Percentiles rank a stretch among this genome's conserved stretches.
phyloP scores from a whole-genome alignment of 441 rosid genomes.

The Codiaeum variegatum region DNA sequence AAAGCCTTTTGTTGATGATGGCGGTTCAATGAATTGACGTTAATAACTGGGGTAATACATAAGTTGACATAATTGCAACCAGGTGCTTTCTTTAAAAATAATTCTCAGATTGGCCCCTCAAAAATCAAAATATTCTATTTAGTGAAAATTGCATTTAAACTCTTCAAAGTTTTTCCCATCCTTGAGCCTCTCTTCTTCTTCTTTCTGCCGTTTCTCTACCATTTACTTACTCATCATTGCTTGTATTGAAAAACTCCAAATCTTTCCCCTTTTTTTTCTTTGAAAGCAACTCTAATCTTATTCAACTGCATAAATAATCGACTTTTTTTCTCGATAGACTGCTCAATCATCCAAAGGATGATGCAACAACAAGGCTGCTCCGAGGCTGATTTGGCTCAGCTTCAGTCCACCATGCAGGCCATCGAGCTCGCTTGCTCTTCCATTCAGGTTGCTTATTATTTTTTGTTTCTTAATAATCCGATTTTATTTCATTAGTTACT shows the following conservation, averaged over 20 bases:
- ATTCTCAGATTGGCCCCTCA: not conserved
- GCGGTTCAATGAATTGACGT: not conserved
- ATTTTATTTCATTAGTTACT: not conserved
- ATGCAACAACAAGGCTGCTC: slow-evolving; percentile 30
- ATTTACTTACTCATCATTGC: not conserved
- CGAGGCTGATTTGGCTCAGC: slow-evolving; percentile 52
- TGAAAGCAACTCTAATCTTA: not conserved
- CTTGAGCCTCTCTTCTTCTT: not conserved
- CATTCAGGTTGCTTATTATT: slow-evolving; percentile 52
- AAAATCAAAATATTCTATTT: not conserved
- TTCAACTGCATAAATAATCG: not conserved
- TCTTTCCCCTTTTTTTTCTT: too few species aligned
- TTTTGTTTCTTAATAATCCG: not conserved
- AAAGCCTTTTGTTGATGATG: not conserved
- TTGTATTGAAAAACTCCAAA: too few species aligned
- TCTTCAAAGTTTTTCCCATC: not conserved
- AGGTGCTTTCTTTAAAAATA: not conserved
- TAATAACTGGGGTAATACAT: slow-evolving; percentile 19
- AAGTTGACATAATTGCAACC: not conserved
- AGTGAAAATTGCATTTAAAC: not conserved
- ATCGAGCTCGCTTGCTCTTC: slow-evolving; percentile 93
- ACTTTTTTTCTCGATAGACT: not conserved
- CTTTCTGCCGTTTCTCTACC: not conserved
- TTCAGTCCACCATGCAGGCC: slow-evolving; percentile 84
- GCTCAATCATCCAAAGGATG: slow-evolving; percentile 1